A percentile compares a stretch with the other conserved stretches of the same genome.
phyloP scores from a whole-genome alignment of 331 rosid species.

The Malus hybrid region DNA sequence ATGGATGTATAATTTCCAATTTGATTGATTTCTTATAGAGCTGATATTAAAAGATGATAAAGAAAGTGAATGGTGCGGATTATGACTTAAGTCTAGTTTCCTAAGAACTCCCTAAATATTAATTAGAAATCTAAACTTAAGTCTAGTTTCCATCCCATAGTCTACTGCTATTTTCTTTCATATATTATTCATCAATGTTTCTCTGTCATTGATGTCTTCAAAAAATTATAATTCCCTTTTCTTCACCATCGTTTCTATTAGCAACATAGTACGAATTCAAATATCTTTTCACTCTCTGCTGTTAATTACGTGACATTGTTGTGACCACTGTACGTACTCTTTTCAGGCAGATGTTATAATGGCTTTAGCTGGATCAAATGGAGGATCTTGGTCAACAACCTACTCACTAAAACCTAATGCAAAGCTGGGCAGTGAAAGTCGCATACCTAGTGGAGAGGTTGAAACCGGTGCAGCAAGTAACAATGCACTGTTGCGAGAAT shows the following conservation, averaged over 20 bases:
- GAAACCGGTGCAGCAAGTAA: slow-evolving; percentile 50
- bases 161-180: not conserved
- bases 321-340: slow-evolving; percentile 5
- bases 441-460: slow-evolving; percentile 49
- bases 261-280: not conserved
- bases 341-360: slow-evolving; percentile 92
- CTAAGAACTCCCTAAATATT: not conserved
- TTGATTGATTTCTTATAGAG: too few species aligned
- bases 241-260: not conserved
- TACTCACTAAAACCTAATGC: slow-evolving; percentile 56
- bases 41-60: too few species aligned
- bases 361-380: slow-evolving; percentile 97
- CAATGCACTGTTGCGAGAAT: slow-evolving; percentile 34
- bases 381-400: slow-evolving; percentile 95
- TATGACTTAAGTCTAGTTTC: not conserved
- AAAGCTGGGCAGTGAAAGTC: slow-evolving; percentile 39
- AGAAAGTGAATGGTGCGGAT: too few species aligned
- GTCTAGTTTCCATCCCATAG: not conserved
- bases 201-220: not conserved
- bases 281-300: not conserved
- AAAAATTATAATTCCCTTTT: not conserved
- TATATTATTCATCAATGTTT: not conserved
- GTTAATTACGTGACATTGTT: not conserved
- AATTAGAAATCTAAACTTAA: not conserved
- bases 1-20: too few species aligned